phyloP scores from a whole-genome alignment of 2,329 filamentous ascomycete genomes.

The Cryphonectria japonica region DNA sequence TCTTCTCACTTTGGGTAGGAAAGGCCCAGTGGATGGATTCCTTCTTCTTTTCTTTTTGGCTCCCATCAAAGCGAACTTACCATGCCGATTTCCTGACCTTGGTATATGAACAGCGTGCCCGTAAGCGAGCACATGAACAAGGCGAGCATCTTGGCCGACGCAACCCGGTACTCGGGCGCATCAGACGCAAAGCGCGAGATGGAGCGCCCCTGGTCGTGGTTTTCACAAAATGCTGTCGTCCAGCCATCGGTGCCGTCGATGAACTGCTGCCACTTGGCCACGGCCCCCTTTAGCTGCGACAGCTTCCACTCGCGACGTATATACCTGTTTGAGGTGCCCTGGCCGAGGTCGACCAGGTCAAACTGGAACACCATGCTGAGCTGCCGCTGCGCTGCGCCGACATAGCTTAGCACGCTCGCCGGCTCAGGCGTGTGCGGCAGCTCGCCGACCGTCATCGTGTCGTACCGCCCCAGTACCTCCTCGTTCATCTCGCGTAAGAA shows the following conservation, averaged over 20 bases:
- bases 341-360: constrained; percentile 65
- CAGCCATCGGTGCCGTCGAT: constrained; percentile 58
- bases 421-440: constrained; percentile 65
- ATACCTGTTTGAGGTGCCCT: constrained; percentile 55
- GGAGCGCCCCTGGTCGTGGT: constrained; percentile 64
- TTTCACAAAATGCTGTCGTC: constrained; percentile 66
- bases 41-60: no score
- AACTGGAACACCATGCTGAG: constrained; percentile 74
- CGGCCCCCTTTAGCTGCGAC: constrained; percentile 51
- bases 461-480: constrained; percentile 60
- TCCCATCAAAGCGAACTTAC: constrained; percentile 11
- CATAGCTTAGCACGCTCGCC: constrained; percentile 60
- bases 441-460: constrained; percentile 73
- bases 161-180: constrained; percentile 44
- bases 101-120: constrained; percentile 62
- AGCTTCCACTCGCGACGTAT: constrained; percentile 56
- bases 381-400: constrained; percentile 60
- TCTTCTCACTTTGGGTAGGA: background rate
- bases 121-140: constrained; percentile 51
- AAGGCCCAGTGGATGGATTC: background rate
- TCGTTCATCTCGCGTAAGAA: constrained; percentile 68
- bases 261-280: constrained; percentile 55
- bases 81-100: constrained; percentile 66
- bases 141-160: constrained; percentile 57
- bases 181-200: constrained; percentile 57